Evolutionary conservation across 495 filamentous ascomycete species (phyloP).

Genomic region (Penicillium macrosclerotiorum): DNA sequence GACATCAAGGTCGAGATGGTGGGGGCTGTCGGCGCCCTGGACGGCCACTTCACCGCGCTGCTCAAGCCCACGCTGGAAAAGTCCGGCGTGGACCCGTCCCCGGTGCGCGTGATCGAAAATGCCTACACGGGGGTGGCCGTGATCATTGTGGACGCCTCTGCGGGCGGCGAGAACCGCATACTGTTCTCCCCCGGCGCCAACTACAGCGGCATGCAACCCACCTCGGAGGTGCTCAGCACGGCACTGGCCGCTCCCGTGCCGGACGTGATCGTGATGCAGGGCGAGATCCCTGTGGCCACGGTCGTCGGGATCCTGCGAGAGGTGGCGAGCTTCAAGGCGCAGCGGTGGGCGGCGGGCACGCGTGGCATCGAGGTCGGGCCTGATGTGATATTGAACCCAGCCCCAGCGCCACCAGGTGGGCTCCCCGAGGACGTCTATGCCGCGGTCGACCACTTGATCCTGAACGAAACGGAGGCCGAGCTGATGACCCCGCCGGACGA

Average conservation of each 20-base stretch:
- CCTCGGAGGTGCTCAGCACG: constrained; percentile 39
- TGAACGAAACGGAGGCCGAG: constrained; percentile 90
- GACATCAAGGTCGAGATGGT: constrained; percentile 72
- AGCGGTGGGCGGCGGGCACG: constrained; percentile 48
- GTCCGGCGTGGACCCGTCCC: constrained; percentile 62
- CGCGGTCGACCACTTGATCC: constrained; percentile 72
- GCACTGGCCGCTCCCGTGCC: constrained; percentile 41
- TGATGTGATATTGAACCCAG: constrained; percentile 78
- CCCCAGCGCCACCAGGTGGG: constrained; percentile 63
- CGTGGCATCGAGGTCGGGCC: constrained; percentile 41
- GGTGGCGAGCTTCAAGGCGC: constrained; percentile 30
- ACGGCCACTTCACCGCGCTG: constrained; percentile 41
- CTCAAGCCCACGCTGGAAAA: constrained; percentile 46
- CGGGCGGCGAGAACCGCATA: constrained; percentile 83
- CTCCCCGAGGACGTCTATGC: constrained; percentile 66
- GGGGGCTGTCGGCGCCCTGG: constrained; percentile 70
- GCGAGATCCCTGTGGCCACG: constrained; percentile 77
- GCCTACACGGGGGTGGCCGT: constrained; percentile 75
- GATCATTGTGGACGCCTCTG: constrained; percentile 77
- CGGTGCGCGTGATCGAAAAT: constrained; percentile 47
- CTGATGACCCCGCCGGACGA: constrained; percentile 55
- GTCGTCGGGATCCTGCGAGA: constrained; percentile 61
- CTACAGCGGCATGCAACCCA: constrained; percentile 47
- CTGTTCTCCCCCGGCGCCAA: constrained; percentile 81
- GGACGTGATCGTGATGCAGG: constrained; percentile 78